Percentiles rank a stretch among this genome's conserved stretches.
These are phyloP conservation scores for Lonicera japonica DNA, from an alignment of 129 eudicot species.

Conservation along the genomic window DNA sequence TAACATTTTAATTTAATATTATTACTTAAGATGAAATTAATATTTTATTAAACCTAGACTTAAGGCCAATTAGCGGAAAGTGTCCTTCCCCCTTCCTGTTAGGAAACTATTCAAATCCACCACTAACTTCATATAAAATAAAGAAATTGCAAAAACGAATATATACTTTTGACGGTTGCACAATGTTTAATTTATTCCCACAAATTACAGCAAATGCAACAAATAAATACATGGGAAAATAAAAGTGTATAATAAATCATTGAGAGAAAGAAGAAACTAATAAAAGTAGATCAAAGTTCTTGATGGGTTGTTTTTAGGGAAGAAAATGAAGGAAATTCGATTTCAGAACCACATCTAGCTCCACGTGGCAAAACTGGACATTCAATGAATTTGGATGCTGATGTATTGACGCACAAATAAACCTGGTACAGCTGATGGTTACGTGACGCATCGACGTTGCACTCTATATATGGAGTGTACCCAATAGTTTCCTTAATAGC, in stretches of 20 bases:
- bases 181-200: neutral
- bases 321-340: slow-evolving; percentile 48
- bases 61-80: too few relatives aligned
- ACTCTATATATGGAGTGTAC: slow-evolving; percentile 49
- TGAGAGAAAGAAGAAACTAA: neutral
- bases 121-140: too few relatives aligned
- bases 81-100: too few relatives aligned
- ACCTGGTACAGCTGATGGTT: slow-evolving; percentile 67
- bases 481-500: slow-evolving; percentile 50
- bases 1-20: too few relatives aligned
- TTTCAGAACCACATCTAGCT: slow-evolving; percentile 35
- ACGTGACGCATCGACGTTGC: slow-evolving; percentile 53
- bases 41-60: too few relatives aligned
- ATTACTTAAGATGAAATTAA: too few relatives aligned
- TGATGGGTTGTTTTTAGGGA: slow-evolving; percentile 6
- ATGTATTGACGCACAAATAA: slow-evolving; percentile 60
- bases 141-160: too few relatives aligned
- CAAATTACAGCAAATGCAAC: neutral
- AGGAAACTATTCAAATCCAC: too few relatives aligned
- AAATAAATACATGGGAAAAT: too few relatives aligned
- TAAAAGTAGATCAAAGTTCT: slow-evolving; percentile 10
- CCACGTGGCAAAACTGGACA: slow-evolving; percentile 77
- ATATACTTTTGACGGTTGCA: too few relatives aligned
- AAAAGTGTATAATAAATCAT: neutral
- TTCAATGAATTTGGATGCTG: slow-evolving; percentile 47